Evolutionary conservation across 495 filamentous ascomycete genomes (phyloP), one percentile per base, ranked within the genome.

Genomic region (Tuber calosporum): DNA sequence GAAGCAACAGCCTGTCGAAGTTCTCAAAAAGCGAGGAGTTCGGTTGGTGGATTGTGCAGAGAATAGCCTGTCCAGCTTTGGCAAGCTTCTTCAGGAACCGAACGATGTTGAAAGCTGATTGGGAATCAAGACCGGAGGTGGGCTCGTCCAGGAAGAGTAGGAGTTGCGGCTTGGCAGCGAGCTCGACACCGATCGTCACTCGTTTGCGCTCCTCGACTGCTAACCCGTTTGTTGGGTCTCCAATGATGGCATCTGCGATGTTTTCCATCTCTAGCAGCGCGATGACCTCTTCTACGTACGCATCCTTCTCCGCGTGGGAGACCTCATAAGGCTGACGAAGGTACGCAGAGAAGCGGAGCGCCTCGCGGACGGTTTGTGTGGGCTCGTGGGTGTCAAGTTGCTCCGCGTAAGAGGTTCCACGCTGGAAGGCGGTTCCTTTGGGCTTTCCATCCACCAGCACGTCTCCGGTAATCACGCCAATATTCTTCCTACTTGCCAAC

Each of bases 41-140:
- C 22, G 94, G 94, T 77, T 97, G 94, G 82, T 97, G 94, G 76
- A 97, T 97, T 0, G 94, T 97, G 83, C 91, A 93, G 1, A 97
- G 87, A 80, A 97, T 92, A 26, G 94, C 93, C 78, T 97, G 93
- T 1, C 94, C 94, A 53, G 89, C 89, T 1, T 87, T 88, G 1
- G 93, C 89, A 15, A 97, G 86, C 83, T 96, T 97, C 68, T 89
- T 89, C 69, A 97, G 83, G 85, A 96, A 96, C 67, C 91, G 89
- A 20, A 96, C 89, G 74, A 96, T 97, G 74, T 94, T 94, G 85
- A 92, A 97, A 4, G 94, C 91, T 72, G 87, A 89, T 79, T 93
- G 92, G 58, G 88, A 89, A 81, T 97, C 93, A 7, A 97, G 86
- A 68, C 94, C 94, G 19, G 89, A 92, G 1, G 94, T 97, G 0